These are phyloP conservation scores for Eruca vesicaria DNA, from an alignment of 441 rosid species.

Conservation along the genomic window DNA sequence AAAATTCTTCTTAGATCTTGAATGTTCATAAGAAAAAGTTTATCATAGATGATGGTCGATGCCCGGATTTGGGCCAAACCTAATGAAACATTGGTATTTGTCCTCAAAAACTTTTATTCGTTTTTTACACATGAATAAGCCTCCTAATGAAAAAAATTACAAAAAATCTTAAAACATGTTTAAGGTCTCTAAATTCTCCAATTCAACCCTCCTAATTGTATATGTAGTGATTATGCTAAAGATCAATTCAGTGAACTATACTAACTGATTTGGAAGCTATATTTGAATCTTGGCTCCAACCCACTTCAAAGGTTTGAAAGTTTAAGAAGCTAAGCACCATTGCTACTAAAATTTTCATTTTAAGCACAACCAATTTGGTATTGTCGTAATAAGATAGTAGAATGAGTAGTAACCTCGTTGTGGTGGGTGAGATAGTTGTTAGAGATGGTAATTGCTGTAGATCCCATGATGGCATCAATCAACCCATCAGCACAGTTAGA, in stretches of 20 bases:
- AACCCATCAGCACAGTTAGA: constrained; percentile 52
- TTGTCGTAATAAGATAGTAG: too few relatives aligned
- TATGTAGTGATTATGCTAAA: background rate
- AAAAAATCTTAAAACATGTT: too few relatives aligned
- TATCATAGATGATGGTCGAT: background rate
- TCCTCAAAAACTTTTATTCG: too few relatives aligned
- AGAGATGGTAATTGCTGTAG: constrained; percentile 50
- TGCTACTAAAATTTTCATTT: background rate
- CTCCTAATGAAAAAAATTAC: too few relatives aligned
- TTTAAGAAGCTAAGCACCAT: background rate
- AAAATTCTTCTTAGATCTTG: background rate
- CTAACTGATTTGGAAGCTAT: background rate
- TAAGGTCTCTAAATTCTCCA: too few relatives aligned
- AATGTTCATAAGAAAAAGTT: background rate
- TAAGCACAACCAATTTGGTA: background rate
- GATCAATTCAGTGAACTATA: background rate
- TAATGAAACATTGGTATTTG: too few relatives aligned
- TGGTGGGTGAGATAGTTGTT: constrained; percentile 51
- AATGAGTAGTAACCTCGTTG: constrained; percentile 49
- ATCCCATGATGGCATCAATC: constrained; percentile 49
- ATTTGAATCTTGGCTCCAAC: background rate
- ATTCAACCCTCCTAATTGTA: too few relatives aligned
- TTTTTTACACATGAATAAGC: too few relatives aligned
- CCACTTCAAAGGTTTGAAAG: background rate
- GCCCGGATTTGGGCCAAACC: too few relatives aligned